Evolutionary conservation across 192 early-diverging fungal genomes (phyloP).

Genomic region (Phycomyces nitens): DNA sequence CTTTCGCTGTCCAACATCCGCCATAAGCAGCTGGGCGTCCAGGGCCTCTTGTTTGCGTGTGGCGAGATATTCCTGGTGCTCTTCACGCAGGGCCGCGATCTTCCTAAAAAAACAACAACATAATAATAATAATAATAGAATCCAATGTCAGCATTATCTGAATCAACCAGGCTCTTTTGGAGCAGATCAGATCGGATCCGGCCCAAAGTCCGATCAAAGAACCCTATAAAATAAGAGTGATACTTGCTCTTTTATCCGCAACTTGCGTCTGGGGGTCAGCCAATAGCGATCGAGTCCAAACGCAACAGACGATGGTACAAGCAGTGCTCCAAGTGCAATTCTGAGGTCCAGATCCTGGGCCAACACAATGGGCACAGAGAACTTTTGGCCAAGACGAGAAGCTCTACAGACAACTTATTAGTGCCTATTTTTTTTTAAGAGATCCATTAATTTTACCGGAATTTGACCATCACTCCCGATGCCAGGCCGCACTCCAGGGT

Average conservation of each 20-base stretch:
- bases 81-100: slow-evolving; percentile 55
- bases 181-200: too few species aligned
- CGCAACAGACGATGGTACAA: slow-evolving; percentile 51
- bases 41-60: slow-evolving; percentile 73
- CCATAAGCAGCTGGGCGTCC: slow-evolving; percentile 72
- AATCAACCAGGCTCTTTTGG: background rate
- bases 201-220: too few species aligned
- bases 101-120: slow-evolving; percentile 34
- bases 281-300: slow-evolving; percentile 55
- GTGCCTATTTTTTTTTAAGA: background rate
- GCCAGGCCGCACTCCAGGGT: slow-evolving; percentile 58
- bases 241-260: slow-evolving; percentile 42
- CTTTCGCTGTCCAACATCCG: slow-evolving; percentile 64
- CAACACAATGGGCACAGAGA: slow-evolving; percentile 63
- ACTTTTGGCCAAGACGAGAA: slow-evolving; percentile 62
- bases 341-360: slow-evolving; percentile 52
- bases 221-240: slow-evolving; percentile 7
- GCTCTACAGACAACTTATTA: slow-evolving; percentile 34
- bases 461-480: slow-evolving; percentile 55
- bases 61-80: slow-evolving; percentile 59
- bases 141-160: background rate
- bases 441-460: slow-evolving; percentile 38
- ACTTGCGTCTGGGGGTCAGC: slow-evolving; percentile 58
- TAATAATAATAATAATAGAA: slow-evolving; percentile 1
- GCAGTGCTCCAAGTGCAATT: slow-evolving; percentile 49